These are phyloP conservation scores for Clathrus columnatus DNA, from an alignment of 768 basidiomycete genomes.

Conservation along the genomic window DNA sequence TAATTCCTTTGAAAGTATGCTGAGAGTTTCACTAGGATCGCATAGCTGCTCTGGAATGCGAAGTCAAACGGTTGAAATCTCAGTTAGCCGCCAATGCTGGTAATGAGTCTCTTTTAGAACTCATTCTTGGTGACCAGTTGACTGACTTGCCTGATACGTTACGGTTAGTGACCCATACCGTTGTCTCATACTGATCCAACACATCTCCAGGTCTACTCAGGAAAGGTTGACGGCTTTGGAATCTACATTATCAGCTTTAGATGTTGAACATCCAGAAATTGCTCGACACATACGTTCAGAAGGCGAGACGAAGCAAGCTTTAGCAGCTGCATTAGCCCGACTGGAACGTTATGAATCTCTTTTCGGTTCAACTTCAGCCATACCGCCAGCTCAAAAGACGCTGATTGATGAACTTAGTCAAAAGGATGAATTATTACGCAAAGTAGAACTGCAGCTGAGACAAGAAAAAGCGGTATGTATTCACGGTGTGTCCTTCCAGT, in stretches of 20 bases:
- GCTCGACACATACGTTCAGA: conserved; percentile 30
- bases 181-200: conserved; percentile 18
- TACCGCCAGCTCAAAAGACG: conserved; percentile 41
- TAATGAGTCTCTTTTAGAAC: conserved; percentile 62
- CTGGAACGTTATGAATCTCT: conserved; percentile 54
- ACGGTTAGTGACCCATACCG: conserved; percentile 3
- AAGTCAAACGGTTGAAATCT: conserved; percentile 63
- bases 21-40: conserved; percentile 44
- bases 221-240: conserved; percentile 42
- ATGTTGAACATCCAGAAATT: conserved; percentile 45
- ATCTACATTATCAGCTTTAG: conserved; percentile 35
- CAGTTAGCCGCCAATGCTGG: conserved; percentile 67
- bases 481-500: not conserved
- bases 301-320: conserved; percentile 20
- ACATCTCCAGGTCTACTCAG: conserved; percentile 41
- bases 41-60: conserved; percentile 59
- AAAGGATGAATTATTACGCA: conserved; percentile 62
- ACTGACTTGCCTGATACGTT: conserved; percentile 30
- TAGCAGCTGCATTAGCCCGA: conserved; percentile 13
- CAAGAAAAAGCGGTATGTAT: conserved; percentile 56
- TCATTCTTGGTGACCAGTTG: conserved; percentile 51
- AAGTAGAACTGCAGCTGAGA: conserved; percentile 50
- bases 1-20: not conserved
- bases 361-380: conserved; percentile 46
- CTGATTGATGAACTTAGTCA: conserved; percentile 48